phyloP scores from a whole-genome alignment of 768 basidiomycete species.

The Plicaturopsis crispa region DNA sequence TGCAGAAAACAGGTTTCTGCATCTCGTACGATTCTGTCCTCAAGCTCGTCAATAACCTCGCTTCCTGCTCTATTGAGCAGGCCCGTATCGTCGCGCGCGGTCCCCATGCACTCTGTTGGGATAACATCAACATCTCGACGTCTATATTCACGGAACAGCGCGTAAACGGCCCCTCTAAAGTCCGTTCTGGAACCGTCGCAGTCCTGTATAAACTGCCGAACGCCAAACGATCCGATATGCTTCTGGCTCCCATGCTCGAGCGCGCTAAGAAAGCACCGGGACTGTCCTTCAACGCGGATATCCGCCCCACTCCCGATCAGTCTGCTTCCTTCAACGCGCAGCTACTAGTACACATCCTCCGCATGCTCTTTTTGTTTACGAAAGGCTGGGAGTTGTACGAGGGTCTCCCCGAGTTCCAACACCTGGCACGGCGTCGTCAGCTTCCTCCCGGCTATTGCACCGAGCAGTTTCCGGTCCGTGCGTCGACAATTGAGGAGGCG shows the following conservation, averaged over 20 bases:
- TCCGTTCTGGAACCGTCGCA: constrained; percentile 12
- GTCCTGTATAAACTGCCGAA: constrained; percentile 12
- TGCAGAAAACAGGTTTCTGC: constrained; percentile 7
- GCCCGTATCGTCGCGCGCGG: not conserved
- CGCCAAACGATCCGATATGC: constrained; percentile 2
- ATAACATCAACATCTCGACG: constrained; percentile 11
- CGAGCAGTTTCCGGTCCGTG: constrained; percentile 1
- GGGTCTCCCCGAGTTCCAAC: constrained; percentile 1
- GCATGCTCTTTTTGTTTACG: not conserved
- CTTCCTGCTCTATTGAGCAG: not conserved
- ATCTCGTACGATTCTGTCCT: constrained; percentile 10
- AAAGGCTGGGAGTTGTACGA: not conserved
- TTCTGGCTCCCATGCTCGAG: constrained; percentile 5
- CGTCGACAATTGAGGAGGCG: constrained; percentile 10
- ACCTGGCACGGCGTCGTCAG: constrained; percentile 2
- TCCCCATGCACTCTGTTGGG: constrained; percentile 3
- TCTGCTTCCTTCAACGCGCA: constrained; percentile 5
- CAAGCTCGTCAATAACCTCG: constrained; percentile 2
- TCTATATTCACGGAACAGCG: constrained; percentile 14
- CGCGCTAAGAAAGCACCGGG: not conserved
- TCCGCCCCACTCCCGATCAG: not conserved
- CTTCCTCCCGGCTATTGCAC: constrained; percentile 9
- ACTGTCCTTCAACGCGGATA: constrained; percentile 4
- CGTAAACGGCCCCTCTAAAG: constrained; percentile 9
- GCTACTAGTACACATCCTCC: constrained; percentile 2